Evolutionary conservation across 2,329 filamentous ascomycete species (phyloP).

Genomic region (Colletotrichum zoysiae): DNA sequence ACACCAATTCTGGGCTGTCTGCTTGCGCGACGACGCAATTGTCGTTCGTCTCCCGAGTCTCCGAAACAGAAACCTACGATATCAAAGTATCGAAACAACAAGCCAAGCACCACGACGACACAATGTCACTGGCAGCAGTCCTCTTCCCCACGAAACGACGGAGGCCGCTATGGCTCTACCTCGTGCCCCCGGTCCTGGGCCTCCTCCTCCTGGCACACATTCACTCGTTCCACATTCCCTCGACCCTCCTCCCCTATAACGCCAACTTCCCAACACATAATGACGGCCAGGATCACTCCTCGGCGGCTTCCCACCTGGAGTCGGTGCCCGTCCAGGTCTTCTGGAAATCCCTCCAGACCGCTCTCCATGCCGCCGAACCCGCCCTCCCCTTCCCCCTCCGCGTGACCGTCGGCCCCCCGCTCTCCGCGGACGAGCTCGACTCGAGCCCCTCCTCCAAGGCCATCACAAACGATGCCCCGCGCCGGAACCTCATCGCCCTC

Average conservation of each 20-base stretch:
- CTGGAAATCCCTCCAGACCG: conserved; percentile 35
- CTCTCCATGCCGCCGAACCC: conserved; percentile 13
- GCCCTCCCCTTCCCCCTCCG: neutral
- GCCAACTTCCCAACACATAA: neutral
- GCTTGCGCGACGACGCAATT: neutral
- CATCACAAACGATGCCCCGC: conserved; percentile 28
- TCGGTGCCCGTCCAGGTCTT: conserved; percentile 24
- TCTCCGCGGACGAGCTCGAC: conserved; percentile 28
- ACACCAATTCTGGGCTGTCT: neutral
- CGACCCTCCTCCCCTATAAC: conserved; percentile 4
- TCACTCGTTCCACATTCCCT: neutral
- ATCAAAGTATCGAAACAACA: neutral
- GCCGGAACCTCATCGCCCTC: conserved; percentile 36
- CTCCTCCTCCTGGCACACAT: conserved; percentile 3
- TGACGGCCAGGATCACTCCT: neutral
- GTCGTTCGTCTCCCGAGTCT: neutral
- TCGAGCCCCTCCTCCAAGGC: conserved; percentile 10
- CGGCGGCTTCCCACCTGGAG: conserved; percentile 34
- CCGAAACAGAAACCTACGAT: too few species aligned
- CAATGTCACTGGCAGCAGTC: neutral
- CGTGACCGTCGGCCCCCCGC: neutral
- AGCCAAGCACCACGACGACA: neutral
- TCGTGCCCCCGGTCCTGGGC: conserved; percentile 3
- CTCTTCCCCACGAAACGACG: neutral
- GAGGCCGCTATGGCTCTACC: conserved; percentile 16